These are phyloP conservation scores for Vicia faba DNA, from an alignment of 306 rosid species.

Conservation along the genomic window DNA sequence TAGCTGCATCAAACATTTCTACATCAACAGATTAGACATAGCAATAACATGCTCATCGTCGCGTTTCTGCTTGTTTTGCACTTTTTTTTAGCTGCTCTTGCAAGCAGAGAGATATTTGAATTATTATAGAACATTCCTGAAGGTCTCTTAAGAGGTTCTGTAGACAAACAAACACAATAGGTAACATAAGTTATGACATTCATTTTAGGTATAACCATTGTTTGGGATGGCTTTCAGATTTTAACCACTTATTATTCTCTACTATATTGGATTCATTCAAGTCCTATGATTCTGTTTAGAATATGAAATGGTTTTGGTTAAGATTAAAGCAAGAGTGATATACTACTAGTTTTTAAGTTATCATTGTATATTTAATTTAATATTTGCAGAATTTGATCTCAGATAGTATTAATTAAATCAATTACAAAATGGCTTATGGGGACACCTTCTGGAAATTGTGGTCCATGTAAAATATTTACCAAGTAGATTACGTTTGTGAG, in stretches of 20 bases:
- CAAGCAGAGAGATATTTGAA: constrained; percentile 46
- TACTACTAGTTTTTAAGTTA: not conserved
- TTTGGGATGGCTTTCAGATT: constrained; percentile 39
- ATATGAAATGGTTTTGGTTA: constrained; percentile 15
- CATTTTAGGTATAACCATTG: constrained; percentile 50
- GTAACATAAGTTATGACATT: constrained; percentile 42
- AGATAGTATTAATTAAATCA: too few relatives aligned
- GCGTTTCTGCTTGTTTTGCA: constrained; percentile 35
- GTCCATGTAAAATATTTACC: too few relatives aligned
- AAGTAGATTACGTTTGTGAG: not conserved
- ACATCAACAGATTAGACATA: constrained; percentile 28
- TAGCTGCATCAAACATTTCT: constrained; percentile 49
- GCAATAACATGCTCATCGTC: constrained; percentile 22
- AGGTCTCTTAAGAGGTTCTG: constrained; percentile 49
- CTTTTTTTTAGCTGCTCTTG: constrained; percentile 33
- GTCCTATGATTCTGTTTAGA: constrained; percentile 55
- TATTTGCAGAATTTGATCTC: too few relatives aligned
- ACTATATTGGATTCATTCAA: constrained; percentile 37
- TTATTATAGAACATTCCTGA: constrained; percentile 32
- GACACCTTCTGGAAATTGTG: not conserved
- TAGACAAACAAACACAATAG: constrained; percentile 43
- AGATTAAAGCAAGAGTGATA: constrained; percentile 2
- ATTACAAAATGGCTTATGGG: not conserved
- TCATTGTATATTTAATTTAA: not conserved
- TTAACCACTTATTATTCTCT: constrained; percentile 41